Conservation (phyloP, 2,329 filamentous ascomycete species). For the Calonectria pseudoreteaudii region DNA sequence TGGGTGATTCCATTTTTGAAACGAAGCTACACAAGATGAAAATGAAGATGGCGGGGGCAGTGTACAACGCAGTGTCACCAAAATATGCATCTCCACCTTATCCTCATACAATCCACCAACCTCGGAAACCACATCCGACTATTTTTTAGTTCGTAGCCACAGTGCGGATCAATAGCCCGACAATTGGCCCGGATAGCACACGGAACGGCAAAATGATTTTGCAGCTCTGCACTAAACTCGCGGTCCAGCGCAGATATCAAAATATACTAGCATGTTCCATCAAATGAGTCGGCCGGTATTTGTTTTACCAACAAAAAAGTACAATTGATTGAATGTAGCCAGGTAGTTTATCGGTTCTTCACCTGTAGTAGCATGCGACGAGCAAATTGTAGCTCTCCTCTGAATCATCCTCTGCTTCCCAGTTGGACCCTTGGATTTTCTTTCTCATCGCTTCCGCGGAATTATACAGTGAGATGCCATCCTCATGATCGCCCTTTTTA, state of each 20-base stretch:
- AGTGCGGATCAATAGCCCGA: not conserved
- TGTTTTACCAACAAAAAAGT: no score
- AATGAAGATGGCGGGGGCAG: not conserved
- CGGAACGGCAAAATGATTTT: not conserved
- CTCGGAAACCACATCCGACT: not conserved
- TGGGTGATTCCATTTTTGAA: not conserved
- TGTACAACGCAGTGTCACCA: not conserved
- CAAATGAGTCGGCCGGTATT: no score
- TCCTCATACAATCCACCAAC: not conserved
- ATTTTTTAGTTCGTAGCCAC: not conserved
- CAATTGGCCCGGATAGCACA: not conserved
- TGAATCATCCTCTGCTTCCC: not conserved
- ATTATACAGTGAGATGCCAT: not conserved
- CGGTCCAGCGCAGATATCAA: no score
- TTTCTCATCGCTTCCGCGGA: not conserved
- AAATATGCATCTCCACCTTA: not conserved
- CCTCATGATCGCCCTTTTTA: not conserved
- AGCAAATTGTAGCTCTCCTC: not conserved
- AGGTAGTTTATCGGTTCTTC: not conserved
- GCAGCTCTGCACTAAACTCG: no score
- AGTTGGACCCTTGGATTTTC: not conserved
- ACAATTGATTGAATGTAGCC: no score
- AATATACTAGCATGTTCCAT: no score
- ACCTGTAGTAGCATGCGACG: not conserved
- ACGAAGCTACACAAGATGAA: not conserved